Base-by-base conservation (phyloP, 805 yeast species). In the Cyberlindnera saturnus region DNA sequence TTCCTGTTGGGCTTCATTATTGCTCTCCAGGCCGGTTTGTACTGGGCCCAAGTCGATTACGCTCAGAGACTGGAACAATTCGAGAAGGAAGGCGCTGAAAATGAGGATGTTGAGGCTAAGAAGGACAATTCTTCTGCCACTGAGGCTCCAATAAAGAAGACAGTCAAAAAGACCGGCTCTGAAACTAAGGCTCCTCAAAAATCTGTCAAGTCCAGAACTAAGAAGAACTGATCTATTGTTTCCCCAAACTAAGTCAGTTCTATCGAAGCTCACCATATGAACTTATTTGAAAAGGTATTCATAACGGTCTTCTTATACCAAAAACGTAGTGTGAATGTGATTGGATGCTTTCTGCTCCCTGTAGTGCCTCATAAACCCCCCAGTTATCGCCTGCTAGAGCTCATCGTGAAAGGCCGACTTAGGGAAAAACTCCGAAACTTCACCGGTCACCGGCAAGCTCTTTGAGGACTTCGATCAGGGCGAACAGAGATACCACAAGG, bases 11-110 rank as follows among this genome's bases (percentile, higher is more conserved):
- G 78, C 18, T 97, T 96, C 51, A 85, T 89, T n/a, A 65, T 89
- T 35, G 71, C 86, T 9, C 74, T 93, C 53, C 98, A 93, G 68
- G 81, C 77, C 41, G 97, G 97, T 32, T 74, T 91, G 57, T 87
- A 85, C 76, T 91, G 85, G 66, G 96, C 96, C 28, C 78, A 77
- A 55, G 73, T 79, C 75, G 84, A 80, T 20, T 67, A 62, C 50
- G 62, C 65, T 46, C 60, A 58, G 34, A 64, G 72, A 58, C 51
- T 69, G 39, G 57, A 53, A 20, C 46, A 41, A 18, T 66, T 64
- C 46, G 49, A 54, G 39, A 53, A 54, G n/a, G 61, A 61, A 45
- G 32, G 32, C n/a, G 44, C 32, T n/a, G 44, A 48, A 19, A 46
- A 48, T 17, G 39, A 36, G n/a, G 23, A 44, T 20, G 43, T 41